Base-by-base conservation (phyloP, 208 protist species). In the Leishmania arabica region DNA sequence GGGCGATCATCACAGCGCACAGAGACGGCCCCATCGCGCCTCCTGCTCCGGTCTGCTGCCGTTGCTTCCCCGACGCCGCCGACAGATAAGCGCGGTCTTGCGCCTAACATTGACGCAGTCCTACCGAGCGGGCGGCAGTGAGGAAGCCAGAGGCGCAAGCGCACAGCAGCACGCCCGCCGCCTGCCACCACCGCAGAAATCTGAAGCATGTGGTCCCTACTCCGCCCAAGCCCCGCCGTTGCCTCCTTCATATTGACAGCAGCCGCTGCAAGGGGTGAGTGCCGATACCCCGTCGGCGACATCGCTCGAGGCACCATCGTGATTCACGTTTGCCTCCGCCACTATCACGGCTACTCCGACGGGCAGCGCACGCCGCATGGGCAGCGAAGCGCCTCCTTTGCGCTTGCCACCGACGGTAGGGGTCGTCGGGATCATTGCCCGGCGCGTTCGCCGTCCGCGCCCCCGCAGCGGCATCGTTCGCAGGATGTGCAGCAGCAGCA, bases 371-470 rank as follows among this genome's bases (percentile, higher is more conserved):
- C 65, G 19, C 65, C 40, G 37, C 27, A 45, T 24, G 40, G 27
- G 56, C 73, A 37, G 21, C 73, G 40, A 58, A 77, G 51, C 34
- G 24, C 31, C 73, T 7, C 73, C 73, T 77, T 53, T 77, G 53
- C 53, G 73, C 31, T 15, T 77, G 37, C 17, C 6, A 27, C 51
- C 51, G 62, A 62, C 11, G 31, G 37, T 45, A 34, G 27, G 24
- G 37, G 56, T 64, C 51, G 34, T 42, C n/a, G 24, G 21, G 19
- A 45, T 24, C 19, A 60, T 40, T n/a, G 31, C n/a, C 21, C 51
- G 34, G 34, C 37, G 34, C 53, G 37, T 27, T 31, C 56, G 49
- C 40, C 56, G 53, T 45, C 42, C 15, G 56, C 53, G 24, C 60
- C 42, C 7, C 75, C 9, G 60, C 56, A n/a, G 31, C 74, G 6